These are phyloP conservation scores for Aspergillus luchuensis DNA, from an alignment of 2,329 filamentous ascomycete genomes.

Conservation along the genomic window DNA sequence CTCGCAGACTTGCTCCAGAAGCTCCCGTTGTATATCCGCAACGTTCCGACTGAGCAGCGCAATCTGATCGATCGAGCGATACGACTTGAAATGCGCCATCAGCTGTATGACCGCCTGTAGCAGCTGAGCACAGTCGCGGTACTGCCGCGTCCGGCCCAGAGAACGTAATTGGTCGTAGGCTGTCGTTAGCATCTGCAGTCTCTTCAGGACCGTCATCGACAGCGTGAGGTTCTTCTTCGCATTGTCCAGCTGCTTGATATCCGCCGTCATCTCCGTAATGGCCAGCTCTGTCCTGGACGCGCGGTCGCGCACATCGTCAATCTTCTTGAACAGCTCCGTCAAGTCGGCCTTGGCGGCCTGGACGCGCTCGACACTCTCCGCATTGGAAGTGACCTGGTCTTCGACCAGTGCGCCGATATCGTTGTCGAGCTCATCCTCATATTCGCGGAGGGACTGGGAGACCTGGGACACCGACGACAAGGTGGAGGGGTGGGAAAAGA, in stretches of 20 bases:
- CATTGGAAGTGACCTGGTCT: slow-evolving; percentile 79
- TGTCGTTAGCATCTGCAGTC: slow-evolving; percentile 96
- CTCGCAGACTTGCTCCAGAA: slow-evolving; percentile 97
- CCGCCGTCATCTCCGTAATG: slow-evolving; percentile 97
- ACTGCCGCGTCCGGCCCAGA: slow-evolving; percentile 82
- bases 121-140: slow-evolving; percentile 89
- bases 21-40: slow-evolving; percentile 85
- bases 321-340: slow-evolving; percentile 86
- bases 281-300: slow-evolving; percentile 91
- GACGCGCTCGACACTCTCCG: slow-evolving; percentile 87
- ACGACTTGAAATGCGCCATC: slow-evolving; percentile 98
- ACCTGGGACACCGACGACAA: slow-evolving; percentile 75
- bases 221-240: slow-evolving; percentile 95
- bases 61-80: slow-evolving; percentile 96
- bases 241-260: slow-evolving; percentile 95
- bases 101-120: slow-evolving; percentile 94
- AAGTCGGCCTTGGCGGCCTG: slow-evolving; percentile 88
- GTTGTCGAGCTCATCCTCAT: slow-evolving; percentile 79
- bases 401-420: slow-evolving; percentile 73
- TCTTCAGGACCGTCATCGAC: slow-evolving; percentile 96
- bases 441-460: slow-evolving; percentile 69
- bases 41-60: slow-evolving; percentile 90
- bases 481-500: slow-evolving; percentile 88
- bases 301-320: slow-evolving; percentile 85
- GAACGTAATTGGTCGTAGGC: slow-evolving; percentile 95